Base-by-base conservation (phyloP, 2,329 filamentous ascomycete genomes). In the Aureobasidium mangrovei region DNA sequence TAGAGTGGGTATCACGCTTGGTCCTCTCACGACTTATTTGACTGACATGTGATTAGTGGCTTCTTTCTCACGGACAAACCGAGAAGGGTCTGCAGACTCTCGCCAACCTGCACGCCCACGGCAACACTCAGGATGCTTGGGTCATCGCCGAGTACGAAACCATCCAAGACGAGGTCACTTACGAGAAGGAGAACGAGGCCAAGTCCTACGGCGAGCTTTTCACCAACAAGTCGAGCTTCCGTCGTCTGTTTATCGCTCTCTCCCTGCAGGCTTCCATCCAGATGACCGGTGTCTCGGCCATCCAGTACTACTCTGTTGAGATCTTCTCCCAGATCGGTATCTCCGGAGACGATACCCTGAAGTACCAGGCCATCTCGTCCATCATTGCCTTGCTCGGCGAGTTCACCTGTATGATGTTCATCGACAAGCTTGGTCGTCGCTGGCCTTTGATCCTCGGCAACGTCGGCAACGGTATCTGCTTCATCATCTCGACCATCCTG, bases 281-380 rank as follows among this genome's bases (percentile, higher is more conserved):
- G 66, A 88, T 91, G 83, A 90, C 86, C 0, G 86, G 86, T 59
- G 83, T 85, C 0, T 80, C 77, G 1, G 83, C 83, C 1, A 88
- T 89, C 59, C 85, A 90, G 64, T 90, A 89, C 68, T 89, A 85
- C 68, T 83, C 81, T 0, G 78, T 84, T 18, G 68, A 64, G 2
- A 87, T 88, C 60, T 56, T 56, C 8, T n/a, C 31, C 3, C 26
- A 86, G 64, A 86, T 88, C 60, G 85, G 85, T 29, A 88, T 90
- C 60, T 66, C 70, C 0, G 77, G 78, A 26, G 73, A 80, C 49
- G 77, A 85, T 29, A 82, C 86, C 0, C 76, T 90, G 39, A 81
- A 84, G 59, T 89, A 89, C 66, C 86, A 90, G 66, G 85, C 83
- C 53, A 88, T 89, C 63, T 86, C 84, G 57, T 84, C 79, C 1